Base-by-base conservation (phyloP, 805 yeast genomes). In the Candida chilensis region DNA sequence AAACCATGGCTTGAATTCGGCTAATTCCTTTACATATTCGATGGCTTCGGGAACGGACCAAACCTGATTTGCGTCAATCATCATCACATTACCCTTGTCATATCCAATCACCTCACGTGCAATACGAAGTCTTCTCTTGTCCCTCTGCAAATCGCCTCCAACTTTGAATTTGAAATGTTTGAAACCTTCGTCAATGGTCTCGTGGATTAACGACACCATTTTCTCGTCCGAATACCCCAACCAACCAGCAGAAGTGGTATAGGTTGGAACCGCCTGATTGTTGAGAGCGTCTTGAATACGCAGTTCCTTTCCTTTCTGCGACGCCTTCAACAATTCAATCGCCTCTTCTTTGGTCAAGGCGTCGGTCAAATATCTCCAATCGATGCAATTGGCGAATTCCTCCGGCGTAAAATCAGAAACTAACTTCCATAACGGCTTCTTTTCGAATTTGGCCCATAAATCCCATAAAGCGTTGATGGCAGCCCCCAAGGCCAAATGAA, bases 241-340 rank as follows among this genome's bases (percentile, higher is more conserved):
- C 67, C 67, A 61, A 12, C 67, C 67, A 4, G 67, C 66, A 20
- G 61, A 47, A n/a, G 67, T 61, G 17, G 67, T 60, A 37, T 61
- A 61, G 4, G 62, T 62, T 3, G 65, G 67, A 16, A 61, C 67
- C 2, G 65, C 67, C 6, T 33, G 33, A 36, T 50, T 48, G 19
- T 42, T 38, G 12, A 38, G 27, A 4, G 64, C 65, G 13, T 52
- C 53, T 29, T 48, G 27, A 19, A 57, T 20, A 29, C 64, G 37
- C 27, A 43, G 40, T 27, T 42, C 49, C 38, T 57, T 61, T 7
- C 56, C 61, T 1, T 21, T 30, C 16, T 44, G 42, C 7, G 54
- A 46, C 26, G 47, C 37, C 32, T 39, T 40, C 27, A 61, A 45
- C 31, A 61, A 40, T 17, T 36, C 42, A 8, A 60, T 30, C 2